phyloP scores from a whole-genome alignment of 106 monocot genomes.

The Allium sativum region DNA sequence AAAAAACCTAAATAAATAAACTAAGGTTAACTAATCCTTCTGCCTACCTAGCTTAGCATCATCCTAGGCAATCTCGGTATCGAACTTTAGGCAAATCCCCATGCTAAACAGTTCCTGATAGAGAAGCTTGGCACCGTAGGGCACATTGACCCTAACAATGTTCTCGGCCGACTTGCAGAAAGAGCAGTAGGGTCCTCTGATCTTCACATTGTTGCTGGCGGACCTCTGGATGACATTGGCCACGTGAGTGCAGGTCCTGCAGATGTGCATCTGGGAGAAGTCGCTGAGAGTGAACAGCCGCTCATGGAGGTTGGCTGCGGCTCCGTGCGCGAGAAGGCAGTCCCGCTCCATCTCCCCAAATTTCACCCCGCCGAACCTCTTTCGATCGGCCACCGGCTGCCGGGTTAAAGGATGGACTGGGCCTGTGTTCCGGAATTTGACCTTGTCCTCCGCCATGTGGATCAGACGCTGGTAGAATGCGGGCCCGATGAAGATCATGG shows the following conservation, averaged over 20 bases:
- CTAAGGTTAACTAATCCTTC: too few species aligned
- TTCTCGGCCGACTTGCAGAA: constrained; percentile 80
- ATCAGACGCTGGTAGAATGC: constrained; percentile 89
- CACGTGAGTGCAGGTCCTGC: constrained; percentile 44
- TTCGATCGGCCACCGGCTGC: constrained; percentile 83
- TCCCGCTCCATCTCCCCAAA: constrained; percentile 99
- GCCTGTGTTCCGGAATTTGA: constrained; percentile 90
- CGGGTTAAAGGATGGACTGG: constrained; percentile 92
- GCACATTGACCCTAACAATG: constrained; percentile 73
- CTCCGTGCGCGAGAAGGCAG: constrained; percentile 89
- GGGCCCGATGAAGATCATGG: constrained; percentile 87
- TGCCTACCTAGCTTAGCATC: neutral
- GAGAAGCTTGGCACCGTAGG: constrained; percentile 87
- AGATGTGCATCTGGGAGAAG: constrained; percentile 88
- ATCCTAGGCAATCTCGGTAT: constrained; percentile 44
- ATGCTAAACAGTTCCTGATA: constrained; percentile 93
- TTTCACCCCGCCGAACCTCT: constrained; percentile 82
- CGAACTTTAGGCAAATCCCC: constrained; percentile 87
- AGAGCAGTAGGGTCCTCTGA: constrained; percentile 60
- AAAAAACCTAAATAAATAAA: too few species aligned
- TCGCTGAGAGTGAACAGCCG: constrained; percentile 81
- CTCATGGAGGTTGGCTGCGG: constrained; percentile 86
- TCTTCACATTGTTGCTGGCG: constrained; percentile 40
- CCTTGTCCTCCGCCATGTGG: constrained; percentile 98
- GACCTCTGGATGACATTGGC: constrained; percentile 77